Evolutionary conservation across 176 grass and related monocot species (phyloP), one percentile per base, ranked within the genome.

Genomic region (Paspalum vaginatum): DNA sequence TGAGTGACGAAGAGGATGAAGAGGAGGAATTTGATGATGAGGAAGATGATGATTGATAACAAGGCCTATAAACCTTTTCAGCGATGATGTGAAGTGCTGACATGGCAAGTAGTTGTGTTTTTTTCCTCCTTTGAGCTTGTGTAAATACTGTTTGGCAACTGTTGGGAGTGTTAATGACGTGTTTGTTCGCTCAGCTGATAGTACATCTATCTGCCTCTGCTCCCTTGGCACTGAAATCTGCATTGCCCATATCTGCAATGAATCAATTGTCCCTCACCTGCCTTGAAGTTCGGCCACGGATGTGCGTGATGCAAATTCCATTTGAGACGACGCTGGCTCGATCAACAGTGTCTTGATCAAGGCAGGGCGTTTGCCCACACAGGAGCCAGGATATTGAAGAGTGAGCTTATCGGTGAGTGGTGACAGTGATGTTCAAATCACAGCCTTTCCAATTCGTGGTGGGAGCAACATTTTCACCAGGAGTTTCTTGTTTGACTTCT

Each of bases 11-110:
- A 42, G 90, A 92, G 18, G 89, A 79, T 6, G 81, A 86, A 46
- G 81, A 86, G 64, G 88, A 91, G 10, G 91, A 94, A 46, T 93
- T 93, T 11, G 90, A 91, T 6, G 83, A 88, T 5, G 82, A 92
- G 2, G 79, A 85, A 0, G 87, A 91, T 1, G 57, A 93, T 10
- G 87, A 90, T 55, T 90, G 75, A 88, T 18, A 48, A 48, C 40
- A 16, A 9, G 18, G 7, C n/a, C 5, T 56, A 10, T 8, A 63
- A 42, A 74, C 16, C 44, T 53, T 88, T 47, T 57, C 37, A 0
- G 4, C 51, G 80, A 65, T 13, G 50, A 77, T 76, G 57, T 62
- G 25, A 40, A 70, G 64, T 39, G 24, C 52, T 87, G 64, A 72
- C 48, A 32, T 52, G 47, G n/a, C 11, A 72, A 25, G 14, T 7